A percentile compares a stretch with the other conserved stretches of the same genome.
Conservation (phyloP, 2,329 filamentous ascomycete genomes). For the Pleoardoris graminearum region DNA sequence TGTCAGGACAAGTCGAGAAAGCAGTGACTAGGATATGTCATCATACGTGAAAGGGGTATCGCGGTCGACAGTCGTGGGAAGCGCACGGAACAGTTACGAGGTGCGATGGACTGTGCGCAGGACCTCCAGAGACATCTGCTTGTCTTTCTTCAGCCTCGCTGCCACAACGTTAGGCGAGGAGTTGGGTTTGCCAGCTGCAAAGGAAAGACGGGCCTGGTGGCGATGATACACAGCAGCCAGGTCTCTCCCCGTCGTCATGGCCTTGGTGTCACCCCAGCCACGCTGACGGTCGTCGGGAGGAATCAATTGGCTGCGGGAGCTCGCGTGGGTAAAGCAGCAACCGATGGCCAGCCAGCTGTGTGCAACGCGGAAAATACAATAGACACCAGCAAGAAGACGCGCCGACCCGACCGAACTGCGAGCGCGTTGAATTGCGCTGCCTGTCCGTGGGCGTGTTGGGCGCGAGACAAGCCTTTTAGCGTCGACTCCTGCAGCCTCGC, state of each 20-base stretch:
- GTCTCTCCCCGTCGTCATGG: constrained; percentile 16
- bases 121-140: not conserved
- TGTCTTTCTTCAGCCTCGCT: constrained; percentile 5
- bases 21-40: not conserved
- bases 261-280: constrained; percentile 35
- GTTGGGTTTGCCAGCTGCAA: constrained; percentile 2
- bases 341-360: constrained; percentile 11
- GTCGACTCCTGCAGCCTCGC: not conserved
- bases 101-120: not conserved
- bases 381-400: not conserved
- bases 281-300: constrained; percentile 24
- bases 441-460: constrained; percentile 5
- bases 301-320: constrained; percentile 21
- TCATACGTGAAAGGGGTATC: constrained; percentile 22
- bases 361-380: not conserved
- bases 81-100: not conserved
- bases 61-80: constrained; percentile 17
- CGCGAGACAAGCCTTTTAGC: constrained; percentile 15
- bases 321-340: constrained; percentile 17
- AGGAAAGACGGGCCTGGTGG: constrained; percentile 6
- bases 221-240: constrained; percentile 10
- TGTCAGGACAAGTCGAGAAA: not conserved
- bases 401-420: not conserved
- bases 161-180: constrained; percentile 14
- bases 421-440: not conserved